Evolutionary conservation across 441 rosid genomes (phyloP), one percentile per base, ranked within the genome.

Genomic region (Raphanus hybrid): DNA sequence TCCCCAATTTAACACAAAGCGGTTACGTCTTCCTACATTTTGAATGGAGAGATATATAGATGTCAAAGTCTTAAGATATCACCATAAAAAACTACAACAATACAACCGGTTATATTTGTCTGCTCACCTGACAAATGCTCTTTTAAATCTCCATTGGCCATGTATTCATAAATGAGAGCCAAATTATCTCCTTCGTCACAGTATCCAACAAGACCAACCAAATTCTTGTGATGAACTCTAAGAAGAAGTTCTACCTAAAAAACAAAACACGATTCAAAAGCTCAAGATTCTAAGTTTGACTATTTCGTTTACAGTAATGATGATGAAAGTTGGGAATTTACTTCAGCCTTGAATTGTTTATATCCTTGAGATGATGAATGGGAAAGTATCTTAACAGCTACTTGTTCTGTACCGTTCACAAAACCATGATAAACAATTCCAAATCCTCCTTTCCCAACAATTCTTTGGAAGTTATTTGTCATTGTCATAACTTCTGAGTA

Each of bases 111-210:
- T 61, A 27, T 59, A 10, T 27, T 20, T 14, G 48, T 0, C 48
- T 27, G 18, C 14, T 39, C 64, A 80, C 87, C 82, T 70, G 71
- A 71, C 23, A 85, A 32, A 66, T 79, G 82, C 23, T 81, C 62
- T 6, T 58, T 73, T 35, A 86, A 63, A 71, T 83, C 83, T 59
- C 86, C 86, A 35, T 78, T 81, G 11, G 86, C 75, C 86, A 86
- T 84, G 73, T 45, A 82, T 59, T 86, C 89, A 32, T 86, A 86
- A 12, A 86, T 68, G 8, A 86, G 85, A n/a, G 73, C 86, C 69
- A 81, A 48, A n/a, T 80, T 52, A 27, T 64, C 76, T 41, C 69
- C 82, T 32, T 84, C 83, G 14, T 84, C 78, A 4, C 86, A 82
- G 10, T 81, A 84, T 0, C 89, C 89, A 64, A 83, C 81, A 5